Conservation (phyloP, 768 basidiomycete species). For the Phanerochaete carnosa region DNA sequence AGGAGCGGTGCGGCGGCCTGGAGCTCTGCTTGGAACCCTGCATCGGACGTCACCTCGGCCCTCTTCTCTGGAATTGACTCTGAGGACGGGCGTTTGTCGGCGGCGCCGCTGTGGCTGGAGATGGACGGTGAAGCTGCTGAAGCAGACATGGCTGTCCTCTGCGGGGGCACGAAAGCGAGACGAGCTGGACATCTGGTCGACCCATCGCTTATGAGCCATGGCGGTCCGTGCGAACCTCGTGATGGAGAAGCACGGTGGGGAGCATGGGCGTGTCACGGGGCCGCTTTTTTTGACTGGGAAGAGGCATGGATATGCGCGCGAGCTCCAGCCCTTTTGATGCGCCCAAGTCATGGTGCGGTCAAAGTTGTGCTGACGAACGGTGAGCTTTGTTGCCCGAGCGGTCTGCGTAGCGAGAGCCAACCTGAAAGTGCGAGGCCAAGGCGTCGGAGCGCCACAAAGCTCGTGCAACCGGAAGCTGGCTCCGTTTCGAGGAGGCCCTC, state of each 20-base stretch:
- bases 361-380: too few relatives aligned
- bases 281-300: too few relatives aligned
- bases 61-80: not conserved
- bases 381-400: too few relatives aligned
- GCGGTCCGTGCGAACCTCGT: not conserved
- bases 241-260: not conserved
- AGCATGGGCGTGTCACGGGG: not conserved
- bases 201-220: not conserved
- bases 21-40: constrained; percentile 34
- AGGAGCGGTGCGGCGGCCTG: constrained; percentile 29
- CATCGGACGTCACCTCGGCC: not conserved
- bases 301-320: not conserved
- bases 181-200: not conserved
- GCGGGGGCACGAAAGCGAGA: not conserved
- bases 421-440: not conserved
- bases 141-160: not conserved
- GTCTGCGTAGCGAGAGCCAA: too few relatives aligned
- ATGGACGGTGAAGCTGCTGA: not conserved
- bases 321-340: not conserved
- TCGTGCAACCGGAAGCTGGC: not conserved
- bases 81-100: not conserved
- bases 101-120: not conserved
- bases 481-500: not conserved
- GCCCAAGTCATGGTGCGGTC: not conserved
- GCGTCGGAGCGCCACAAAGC: not conserved